A percentile compares a stretch with the other conserved stretches of the same genome.
Conservation (phyloP, 768 basidiomycete species). For the Amanita pallidorosea region DNA sequence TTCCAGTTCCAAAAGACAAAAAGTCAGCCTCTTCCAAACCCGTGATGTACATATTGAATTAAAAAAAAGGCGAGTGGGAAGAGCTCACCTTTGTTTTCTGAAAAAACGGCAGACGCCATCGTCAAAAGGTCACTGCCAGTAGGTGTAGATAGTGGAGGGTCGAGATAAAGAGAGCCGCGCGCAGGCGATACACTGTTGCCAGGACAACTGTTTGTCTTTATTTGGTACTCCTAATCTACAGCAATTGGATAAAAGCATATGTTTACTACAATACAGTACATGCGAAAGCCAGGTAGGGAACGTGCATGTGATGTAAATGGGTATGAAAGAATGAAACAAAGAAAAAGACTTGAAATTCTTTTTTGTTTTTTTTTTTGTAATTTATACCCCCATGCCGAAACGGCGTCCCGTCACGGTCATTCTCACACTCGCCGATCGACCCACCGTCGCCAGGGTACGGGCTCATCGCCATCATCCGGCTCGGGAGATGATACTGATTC, state of each 20-base stretch:
- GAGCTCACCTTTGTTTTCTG: too few relatives aligned
- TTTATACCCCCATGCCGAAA: not conserved
- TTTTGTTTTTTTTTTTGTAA: too few relatives aligned
- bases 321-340: not conserved
- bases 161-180: too few relatives aligned
- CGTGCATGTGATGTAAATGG: not conserved
- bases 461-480: not conserved
- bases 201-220: too few relatives aligned
- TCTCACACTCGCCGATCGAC: not conserved
- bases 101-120: too few relatives aligned
- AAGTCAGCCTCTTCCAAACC: not conserved
- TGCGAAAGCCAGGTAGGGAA: not conserved
- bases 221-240: too few relatives aligned
- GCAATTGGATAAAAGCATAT: not conserved
- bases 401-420: not conserved
- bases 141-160: not conserved
- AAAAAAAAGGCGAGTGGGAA: too few relatives aligned
- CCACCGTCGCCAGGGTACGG: not conserved
- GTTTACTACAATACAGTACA: not conserved
- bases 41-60: too few relatives aligned
- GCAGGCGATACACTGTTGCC: too few relatives aligned
- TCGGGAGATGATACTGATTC: not conserved
- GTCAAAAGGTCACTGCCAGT: too few relatives aligned
- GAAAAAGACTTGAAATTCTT: too few relatives aligned
- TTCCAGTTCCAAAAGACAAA: constrained; percentile 5